Percentiles rank a stretch among this genome's conserved stretches.
Evolutionary conservation across 192 early-diverging fungal genomes (phyloP).

Genomic region (Backusella sp.): DNA sequence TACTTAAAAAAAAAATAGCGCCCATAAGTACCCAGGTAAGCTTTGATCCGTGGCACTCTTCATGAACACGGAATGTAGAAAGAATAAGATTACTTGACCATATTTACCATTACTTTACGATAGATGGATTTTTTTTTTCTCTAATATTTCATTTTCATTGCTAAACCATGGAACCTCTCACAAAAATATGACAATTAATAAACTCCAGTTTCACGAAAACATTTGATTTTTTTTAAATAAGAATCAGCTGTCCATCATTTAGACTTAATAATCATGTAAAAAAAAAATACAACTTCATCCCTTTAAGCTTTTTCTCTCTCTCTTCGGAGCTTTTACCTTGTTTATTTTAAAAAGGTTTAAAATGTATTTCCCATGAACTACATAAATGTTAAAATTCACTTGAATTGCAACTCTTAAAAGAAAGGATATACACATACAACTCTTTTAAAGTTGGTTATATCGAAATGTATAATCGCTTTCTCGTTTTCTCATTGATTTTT

Average conservation of each 20-base stretch:
- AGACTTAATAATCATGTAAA: not conserved
- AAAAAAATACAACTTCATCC: too few species aligned
- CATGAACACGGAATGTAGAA: not conserved
- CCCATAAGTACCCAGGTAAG: not conserved
- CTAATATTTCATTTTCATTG: not conserved
- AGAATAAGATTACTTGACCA: not conserved
- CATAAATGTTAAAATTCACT: not conserved
- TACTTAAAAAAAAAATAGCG: not conserved
- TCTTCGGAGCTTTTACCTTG: not conserved
- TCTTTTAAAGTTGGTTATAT: too few species aligned
- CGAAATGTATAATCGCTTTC: too few species aligned
- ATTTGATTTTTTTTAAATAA: not conserved
- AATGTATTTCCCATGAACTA: not conserved
- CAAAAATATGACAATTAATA: not conserved
- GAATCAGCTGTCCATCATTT: not conserved
- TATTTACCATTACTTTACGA: not conserved
- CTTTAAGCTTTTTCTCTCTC: not conserved
- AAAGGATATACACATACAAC: too few species aligned
- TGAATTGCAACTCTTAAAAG: too few species aligned
- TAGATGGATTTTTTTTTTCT: not conserved
- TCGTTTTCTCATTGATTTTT: too few species aligned
- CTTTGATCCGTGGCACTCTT: not conserved
- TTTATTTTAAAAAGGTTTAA: not conserved
- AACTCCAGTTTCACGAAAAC: not conserved
- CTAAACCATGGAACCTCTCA: not conserved